Percentiles rank a stretch among this genome's conserved stretches.
These are phyloP conservation scores for Aspergillus sp. DNA, from an alignment of 2,329 filamentous ascomycete species.

Conservation along the genomic window DNA sequence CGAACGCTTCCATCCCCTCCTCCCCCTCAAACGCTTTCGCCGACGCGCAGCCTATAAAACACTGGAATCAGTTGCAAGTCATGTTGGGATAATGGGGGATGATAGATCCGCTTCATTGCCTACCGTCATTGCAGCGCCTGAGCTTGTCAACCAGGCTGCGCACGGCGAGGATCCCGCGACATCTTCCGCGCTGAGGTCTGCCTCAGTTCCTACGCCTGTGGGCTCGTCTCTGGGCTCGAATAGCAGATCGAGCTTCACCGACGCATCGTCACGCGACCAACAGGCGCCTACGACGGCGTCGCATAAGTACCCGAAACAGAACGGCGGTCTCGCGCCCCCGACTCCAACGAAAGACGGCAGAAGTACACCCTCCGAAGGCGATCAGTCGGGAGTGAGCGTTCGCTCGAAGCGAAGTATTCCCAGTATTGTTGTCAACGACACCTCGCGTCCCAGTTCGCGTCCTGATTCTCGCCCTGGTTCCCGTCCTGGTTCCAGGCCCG, in stretches of 20 bases:
- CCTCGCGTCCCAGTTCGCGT: conserved; percentile 16
- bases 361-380: conserved; percentile 13
- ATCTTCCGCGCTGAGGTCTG: conserved; percentile 18
- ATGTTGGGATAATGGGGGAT: conserved; percentile 29
- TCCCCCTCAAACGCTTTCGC: conserved; percentile 1
- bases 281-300: conserved; percentile 3
- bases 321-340: conserved; percentile 8
- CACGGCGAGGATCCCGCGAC: conserved; percentile 18
- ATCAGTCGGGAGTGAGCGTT: conserved; percentile 16
- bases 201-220: conserved; percentile 17
- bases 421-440: conserved; percentile 32
- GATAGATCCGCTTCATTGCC: conserved; percentile 20
- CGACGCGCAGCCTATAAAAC: too few species aligned
- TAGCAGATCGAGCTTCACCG: conserved; percentile 16
- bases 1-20: too few species aligned
- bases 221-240: conserved; percentile 16
- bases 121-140: conserved; percentile 17
- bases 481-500: conserved; percentile 25
- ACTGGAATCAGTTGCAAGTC: conserved; percentile 12
- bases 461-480: conserved; percentile 22
- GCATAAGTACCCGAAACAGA: conserved; percentile 6
- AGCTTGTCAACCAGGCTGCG: conserved; percentile 15
- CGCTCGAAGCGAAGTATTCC: conserved; percentile 29
- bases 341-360: conserved; percentile 8
- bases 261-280: conserved; percentile 12